Conservation (phyloP, 768 basidiomycete species). For the Leucocoprinus leucothites region DNA sequence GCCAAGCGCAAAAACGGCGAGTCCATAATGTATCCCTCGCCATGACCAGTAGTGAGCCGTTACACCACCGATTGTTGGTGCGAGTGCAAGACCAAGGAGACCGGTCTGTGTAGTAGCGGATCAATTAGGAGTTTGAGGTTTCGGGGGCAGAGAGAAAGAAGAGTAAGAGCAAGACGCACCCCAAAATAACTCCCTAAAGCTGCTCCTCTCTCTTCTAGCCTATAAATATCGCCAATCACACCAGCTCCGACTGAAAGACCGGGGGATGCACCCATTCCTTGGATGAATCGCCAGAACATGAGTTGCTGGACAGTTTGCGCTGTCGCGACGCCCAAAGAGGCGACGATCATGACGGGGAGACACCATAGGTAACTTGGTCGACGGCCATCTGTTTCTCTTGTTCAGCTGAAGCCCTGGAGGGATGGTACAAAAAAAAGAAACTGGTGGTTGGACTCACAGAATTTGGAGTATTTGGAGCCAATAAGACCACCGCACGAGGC, state of each 20-base stretch:
- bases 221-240: conserved; percentile 66
- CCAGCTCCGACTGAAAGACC: conserved; percentile 54
- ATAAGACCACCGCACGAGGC: conserved; percentile 28
- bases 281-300: conserved; percentile 61
- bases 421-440: neutral
- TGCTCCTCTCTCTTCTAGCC: conserved; percentile 54
- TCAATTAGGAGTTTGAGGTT: neutral
- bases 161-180: conserved; percentile 28
- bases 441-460: conserved; percentile 25
- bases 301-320: conserved; percentile 42
- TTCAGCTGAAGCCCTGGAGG: neutral
- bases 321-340: conserved; percentile 56
- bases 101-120: conserved; percentile 32
- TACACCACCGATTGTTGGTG: conserved; percentile 54
- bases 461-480: conserved; percentile 34
- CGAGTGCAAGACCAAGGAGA: conserved; percentile 58
- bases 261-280: conserved; percentile 63
- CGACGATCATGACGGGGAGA: conserved; percentile 57
- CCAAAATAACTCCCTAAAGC: conserved; percentile 61
- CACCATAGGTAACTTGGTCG: conserved; percentile 54
- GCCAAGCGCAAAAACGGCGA: conserved; percentile 40
- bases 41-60: conserved; percentile 61
- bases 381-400: conserved; percentile 52
- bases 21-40: conserved; percentile 51
- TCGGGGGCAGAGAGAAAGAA: neutral